Evolutionary conservation across 1,139 yeast genomes (phyloP), one percentile per base, ranked within the genome.

Genomic region (Protomyces gravidus): DNA sequence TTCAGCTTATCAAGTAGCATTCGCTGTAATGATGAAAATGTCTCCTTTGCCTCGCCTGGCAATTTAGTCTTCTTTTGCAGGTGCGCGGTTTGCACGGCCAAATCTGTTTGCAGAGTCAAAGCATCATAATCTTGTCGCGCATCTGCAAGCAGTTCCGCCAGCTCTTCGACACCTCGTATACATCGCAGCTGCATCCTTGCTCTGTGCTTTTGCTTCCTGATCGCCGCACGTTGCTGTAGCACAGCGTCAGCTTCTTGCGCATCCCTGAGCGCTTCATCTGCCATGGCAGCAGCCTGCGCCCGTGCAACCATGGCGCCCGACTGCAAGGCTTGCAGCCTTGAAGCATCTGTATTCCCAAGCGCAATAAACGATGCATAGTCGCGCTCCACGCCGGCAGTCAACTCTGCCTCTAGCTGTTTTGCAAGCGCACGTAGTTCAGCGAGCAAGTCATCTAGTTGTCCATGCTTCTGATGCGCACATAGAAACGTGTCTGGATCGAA

Each of bases 281-380:
- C 42, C 42, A 36, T 5, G 7, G 9, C 1, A 2, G 9, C 21
- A 4, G 42, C 42, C 2, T 36, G 21, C 9, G 17, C 21, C 9
- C 42, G 42, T 17, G 17, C 9, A 19, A 5, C 42, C 19, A 11
- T 9, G 23, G 42, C 51, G 27, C 58, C 58, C 4, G 23, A 23
- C 6, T 26, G 23, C 39, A 53, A 45, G 13, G 26, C 58, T 15
- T 45, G 39, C 45, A 53, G 51, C 32, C 36, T 45, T 13, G 46
- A 27, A 11, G 58, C 19, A 30, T 53, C 58, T 36, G 48, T 32
- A 36, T 45, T 45, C 33, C 58, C 58, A 11, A 53, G 45, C 17
- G 45, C 46, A 1, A 53, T 53, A 17, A 53, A 53, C 6, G 58
- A 19, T 17, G 47, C 58, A 46, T 53, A 53, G 46, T 53, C 58